Evolutionary conservation across 148 eudicot genomes (phyloP).

Genomic region (Chenopodium formosanum): DNA sequence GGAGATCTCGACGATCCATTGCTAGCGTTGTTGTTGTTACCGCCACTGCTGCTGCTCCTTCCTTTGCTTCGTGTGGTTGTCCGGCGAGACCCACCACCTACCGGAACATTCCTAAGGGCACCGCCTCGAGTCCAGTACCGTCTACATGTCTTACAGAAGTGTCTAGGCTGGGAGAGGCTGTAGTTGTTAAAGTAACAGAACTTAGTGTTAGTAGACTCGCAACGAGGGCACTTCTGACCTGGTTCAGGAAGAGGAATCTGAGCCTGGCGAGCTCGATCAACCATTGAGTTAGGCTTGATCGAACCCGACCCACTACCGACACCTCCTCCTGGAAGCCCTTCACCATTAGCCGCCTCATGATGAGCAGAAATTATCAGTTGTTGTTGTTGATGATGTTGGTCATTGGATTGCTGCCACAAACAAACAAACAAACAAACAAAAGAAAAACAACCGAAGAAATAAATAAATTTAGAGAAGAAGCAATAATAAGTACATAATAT

Average conservation of each 20-base stretch:
- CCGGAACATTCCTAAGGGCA: slow-evolving; percentile 26
- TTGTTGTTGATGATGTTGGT: neutral
- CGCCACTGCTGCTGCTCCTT: neutral
- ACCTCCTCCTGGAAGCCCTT: neutral
- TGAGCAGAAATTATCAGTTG: slow-evolving; percentile 8
- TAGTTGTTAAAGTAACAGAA: slow-evolving; percentile 29
- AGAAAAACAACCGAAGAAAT: neutral
- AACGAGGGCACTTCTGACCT: slow-evolving; percentile 27
- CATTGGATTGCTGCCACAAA: slow-evolving; percentile 17
- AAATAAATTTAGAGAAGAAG: neutral
- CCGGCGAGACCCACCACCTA: slow-evolving; percentile 24
- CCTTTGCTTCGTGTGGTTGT: slow-evolving; percentile 23
- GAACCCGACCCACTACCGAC: neutral
- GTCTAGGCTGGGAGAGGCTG: slow-evolving; percentile 25
- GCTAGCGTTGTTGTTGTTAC: neutral
- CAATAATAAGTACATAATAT: neutral
- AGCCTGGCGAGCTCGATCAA: slow-evolving; percentile 30
- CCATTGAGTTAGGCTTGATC: slow-evolving; percentile 28
- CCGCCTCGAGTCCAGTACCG: slow-evolving; percentile 28
- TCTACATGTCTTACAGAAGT: slow-evolving; percentile 26
- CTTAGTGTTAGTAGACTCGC: slow-evolving; percentile 23
- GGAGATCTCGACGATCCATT: neutral
- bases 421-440: neutral
- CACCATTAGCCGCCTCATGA: neutral
- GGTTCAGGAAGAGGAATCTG: slow-evolving; percentile 26